A percentile compares a stretch with the other conserved stretches of the same genome.
These are phyloP conservation scores for Saturnispora ahearnii DNA, from an alignment of 805 yeast species.

Conservation along the genomic window DNA sequence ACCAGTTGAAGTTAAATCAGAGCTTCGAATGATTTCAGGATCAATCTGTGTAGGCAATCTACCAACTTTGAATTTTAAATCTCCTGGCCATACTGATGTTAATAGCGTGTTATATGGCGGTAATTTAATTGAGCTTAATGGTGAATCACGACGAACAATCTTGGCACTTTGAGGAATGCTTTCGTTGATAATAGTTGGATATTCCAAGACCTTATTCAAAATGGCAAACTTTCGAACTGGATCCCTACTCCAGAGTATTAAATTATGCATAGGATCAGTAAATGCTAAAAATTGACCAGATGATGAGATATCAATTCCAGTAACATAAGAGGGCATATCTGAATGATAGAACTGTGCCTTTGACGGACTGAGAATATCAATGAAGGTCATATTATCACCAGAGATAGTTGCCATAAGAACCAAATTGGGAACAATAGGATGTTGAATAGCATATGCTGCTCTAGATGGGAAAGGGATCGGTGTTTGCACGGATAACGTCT, in stretches of 20 bases:
- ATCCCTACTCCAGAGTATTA: slow-evolving; percentile 61
- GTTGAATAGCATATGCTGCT: slow-evolving; percentile 74
- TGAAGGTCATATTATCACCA: slow-evolving; percentile 72
- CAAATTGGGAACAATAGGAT: slow-evolving; percentile 77
- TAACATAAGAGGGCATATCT: slow-evolving; percentile 38
- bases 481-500: slow-evolving; percentile 59
- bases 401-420: slow-evolving; percentile 62
- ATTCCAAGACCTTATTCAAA: slow-evolving; percentile 41
- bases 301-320: slow-evolving; percentile 46
- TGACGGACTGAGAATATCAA: slow-evolving; percentile 76
- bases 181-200: slow-evolving; percentile 36
- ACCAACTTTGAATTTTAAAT: slow-evolving; percentile 49
- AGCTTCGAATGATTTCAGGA: slow-evolving; percentile 34
- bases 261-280: slow-evolving; percentile 49
- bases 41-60: slow-evolving; percentile 49
- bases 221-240: slow-evolving; percentile 24
- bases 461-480: slow-evolving; percentile 89
- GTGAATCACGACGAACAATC: slow-evolving; percentile 39
- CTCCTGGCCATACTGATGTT: slow-evolving; percentile 72
- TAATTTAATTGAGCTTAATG: slow-evolving; percentile 70
- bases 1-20: slow-evolving; percentile 29
- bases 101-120: slow-evolving; percentile 76
- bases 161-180: slow-evolving; percentile 22
- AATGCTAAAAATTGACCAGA: slow-evolving; percentile 74
- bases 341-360: slow-evolving; percentile 59